A percentile compares a stretch with the other conserved stretches of the same genome.
Conservation (phyloP, 495 filamentous ascomycete species). For the Penicillium flavigenum region DNA sequence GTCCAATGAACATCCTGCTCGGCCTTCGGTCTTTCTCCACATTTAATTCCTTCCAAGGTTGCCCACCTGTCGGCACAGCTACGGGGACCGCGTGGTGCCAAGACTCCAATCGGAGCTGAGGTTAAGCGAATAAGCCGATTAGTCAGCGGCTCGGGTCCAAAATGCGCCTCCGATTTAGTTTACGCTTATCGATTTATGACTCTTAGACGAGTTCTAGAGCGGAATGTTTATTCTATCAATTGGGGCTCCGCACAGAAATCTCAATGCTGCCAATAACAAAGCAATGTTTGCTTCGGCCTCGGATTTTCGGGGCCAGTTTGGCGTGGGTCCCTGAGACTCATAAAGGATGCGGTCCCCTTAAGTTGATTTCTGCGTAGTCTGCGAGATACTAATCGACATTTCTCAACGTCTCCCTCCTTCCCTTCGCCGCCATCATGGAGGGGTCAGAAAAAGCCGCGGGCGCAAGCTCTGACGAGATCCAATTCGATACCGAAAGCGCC, state of each 20-base stretch:
- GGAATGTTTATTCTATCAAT: background rate
- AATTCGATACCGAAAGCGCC: conserved; percentile 36
- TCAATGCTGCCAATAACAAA: background rate
- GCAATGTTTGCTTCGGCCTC: background rate
- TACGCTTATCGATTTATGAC: background rate
- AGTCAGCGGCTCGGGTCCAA: background rate
- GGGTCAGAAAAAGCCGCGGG: conserved; percentile 18
- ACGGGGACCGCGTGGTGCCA: too few species aligned
- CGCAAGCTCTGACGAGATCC: conserved; percentile 16
- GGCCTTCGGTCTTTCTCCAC: too few species aligned
- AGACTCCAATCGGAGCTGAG: too few species aligned
- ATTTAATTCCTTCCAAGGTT: too few species aligned
- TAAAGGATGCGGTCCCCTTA: conserved; percentile 2
- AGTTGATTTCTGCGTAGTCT: background rate
- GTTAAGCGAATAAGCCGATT: too few species aligned
- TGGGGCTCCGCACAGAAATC: background rate
- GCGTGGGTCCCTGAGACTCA: background rate
- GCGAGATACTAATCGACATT: background rate
- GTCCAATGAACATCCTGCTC: too few species aligned
- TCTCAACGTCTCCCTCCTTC: background rate
- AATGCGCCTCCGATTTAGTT: background rate
- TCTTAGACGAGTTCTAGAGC: background rate
- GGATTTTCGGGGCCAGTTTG: background rate
- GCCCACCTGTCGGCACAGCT: too few species aligned
- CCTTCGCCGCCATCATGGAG: conserved; percentile 25